phyloP scores from a whole-genome alignment of 306 rosid species.

The Fragaria vesca region DNA sequence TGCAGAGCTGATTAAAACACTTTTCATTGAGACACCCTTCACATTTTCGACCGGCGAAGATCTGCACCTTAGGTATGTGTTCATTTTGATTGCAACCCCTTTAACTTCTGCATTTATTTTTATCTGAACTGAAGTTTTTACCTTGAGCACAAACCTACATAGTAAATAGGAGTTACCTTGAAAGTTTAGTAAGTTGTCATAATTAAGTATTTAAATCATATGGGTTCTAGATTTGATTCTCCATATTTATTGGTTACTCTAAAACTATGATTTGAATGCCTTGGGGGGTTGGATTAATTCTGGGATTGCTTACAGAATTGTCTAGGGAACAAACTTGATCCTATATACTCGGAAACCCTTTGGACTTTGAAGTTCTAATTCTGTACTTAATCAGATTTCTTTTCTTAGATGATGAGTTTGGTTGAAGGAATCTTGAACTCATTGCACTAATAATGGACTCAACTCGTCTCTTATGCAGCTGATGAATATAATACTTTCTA shows the following conservation, averaged over 20 bases:
- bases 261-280: background rate
- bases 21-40: slow-evolving; percentile 80
- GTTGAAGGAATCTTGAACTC: slow-evolving; percentile 6
- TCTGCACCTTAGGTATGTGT: slow-evolving; percentile 80
- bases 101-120: slow-evolving; percentile 16
- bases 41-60: slow-evolving; percentile 98
- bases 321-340: slow-evolving; percentile 6
- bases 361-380: background rate
- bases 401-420: background rate
- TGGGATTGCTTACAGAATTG: background rate
- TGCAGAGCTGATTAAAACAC: slow-evolving; percentile 73
- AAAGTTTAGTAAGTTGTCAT: background rate
- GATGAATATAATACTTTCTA: background rate
- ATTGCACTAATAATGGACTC: slow-evolving; percentile 8
- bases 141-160: background rate
- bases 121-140: background rate
- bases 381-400: background rate
- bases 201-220: background rate
- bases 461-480: slow-evolving; percentile 9
- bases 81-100: background rate
- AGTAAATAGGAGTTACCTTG: background rate
- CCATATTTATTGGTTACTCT: background rate
- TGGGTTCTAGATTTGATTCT: background rate
- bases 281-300: background rate
- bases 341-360: background rate